Evolutionary conservation across 2,329 filamentous ascomycete species (phyloP).

Genomic region (Incumbomyces delicatus): DNA sequence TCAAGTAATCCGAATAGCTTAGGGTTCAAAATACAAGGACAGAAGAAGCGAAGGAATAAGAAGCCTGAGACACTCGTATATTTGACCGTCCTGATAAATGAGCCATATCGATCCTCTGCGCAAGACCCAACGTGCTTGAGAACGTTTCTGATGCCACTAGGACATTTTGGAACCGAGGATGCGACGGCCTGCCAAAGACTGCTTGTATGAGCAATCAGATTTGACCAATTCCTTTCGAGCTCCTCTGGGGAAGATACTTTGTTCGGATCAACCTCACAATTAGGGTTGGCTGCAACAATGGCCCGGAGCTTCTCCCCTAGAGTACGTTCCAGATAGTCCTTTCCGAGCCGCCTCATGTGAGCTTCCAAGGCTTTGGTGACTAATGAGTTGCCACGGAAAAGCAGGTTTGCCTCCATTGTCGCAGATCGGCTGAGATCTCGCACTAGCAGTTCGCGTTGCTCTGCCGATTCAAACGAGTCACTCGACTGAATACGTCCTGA

Average conservation of each 20-base stretch:
- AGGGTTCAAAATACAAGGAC: slow-evolving; percentile 88
- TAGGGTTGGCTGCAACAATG: slow-evolving; percentile 80
- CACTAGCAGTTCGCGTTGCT: slow-evolving; percentile 52
- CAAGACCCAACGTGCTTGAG: slow-evolving; percentile 87
- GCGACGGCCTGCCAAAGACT: slow-evolving; percentile 79
- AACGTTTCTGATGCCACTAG: slow-evolving; percentile 70
- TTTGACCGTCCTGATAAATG: slow-evolving; percentile 77
- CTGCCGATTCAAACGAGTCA: slow-evolving; percentile 46
- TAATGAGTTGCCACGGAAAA: slow-evolving; percentile 90
- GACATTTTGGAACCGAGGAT: slow-evolving; percentile 62
- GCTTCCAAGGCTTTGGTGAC: slow-evolving; percentile 88
- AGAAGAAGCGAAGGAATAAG: slow-evolving; percentile 88
- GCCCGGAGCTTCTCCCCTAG: slow-evolving; percentile 76
- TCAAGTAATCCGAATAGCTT: slow-evolving; percentile 82
- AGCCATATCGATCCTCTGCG: slow-evolving; percentile 87
- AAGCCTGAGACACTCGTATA: slow-evolving; percentile 96
- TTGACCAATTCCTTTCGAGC: slow-evolving; percentile 71
- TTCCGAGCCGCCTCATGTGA: slow-evolving; percentile 89
- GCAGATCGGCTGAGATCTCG: slow-evolving; percentile 56
- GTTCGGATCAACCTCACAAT: slow-evolving; percentile 92
- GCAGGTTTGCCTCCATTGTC: slow-evolving; percentile 74
- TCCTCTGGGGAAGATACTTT: slow-evolving; percentile 59
- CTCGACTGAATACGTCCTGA: slow-evolving; percentile 55
- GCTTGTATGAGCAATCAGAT: slow-evolving; percentile 64
- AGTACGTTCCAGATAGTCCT: slow-evolving; percentile 82